Conservation (phyloP, 805 yeast species). For the Candida vartiovaarae region DNA sequence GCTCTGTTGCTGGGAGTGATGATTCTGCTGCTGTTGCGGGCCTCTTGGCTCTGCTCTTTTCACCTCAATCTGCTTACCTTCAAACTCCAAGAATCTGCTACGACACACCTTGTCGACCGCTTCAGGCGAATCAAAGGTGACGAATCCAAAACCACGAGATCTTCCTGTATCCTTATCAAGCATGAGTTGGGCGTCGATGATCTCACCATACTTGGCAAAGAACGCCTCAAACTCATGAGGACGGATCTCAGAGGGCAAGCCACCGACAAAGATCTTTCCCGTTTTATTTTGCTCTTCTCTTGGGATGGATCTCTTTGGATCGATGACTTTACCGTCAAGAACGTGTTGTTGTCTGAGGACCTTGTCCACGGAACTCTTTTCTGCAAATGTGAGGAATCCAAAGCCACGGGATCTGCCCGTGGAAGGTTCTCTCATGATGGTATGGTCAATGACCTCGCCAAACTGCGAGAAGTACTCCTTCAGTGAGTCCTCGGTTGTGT, state of each 20-base stretch:
- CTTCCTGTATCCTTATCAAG: constrained; percentile 95
- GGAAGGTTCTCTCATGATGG: constrained; percentile 84
- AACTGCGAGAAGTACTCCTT: constrained; percentile 76
- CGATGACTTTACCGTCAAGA: constrained; percentile 92
- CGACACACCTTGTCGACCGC: constrained; percentile 88
- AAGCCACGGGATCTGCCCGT: constrained; percentile 93
- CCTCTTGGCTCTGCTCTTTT: constrained; percentile 81
- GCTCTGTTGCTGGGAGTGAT: constrained; percentile 25
- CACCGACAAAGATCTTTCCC: constrained; percentile 96
- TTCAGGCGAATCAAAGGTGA: constrained; percentile 89
- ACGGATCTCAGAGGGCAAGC: constrained; percentile 88
- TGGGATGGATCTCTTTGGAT: constrained; percentile 96
- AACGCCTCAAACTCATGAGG: constrained; percentile 84
- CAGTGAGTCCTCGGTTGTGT: constrained; percentile 84
- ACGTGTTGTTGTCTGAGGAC: constrained; percentile 84
- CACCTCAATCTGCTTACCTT: constrained; percentile 81
- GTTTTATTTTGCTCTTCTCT: constrained; percentile 95
- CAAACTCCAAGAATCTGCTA: constrained; percentile 73
- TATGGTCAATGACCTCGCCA: constrained; percentile 83
- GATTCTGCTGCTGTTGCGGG: constrained; percentile 43
- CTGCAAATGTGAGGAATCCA: constrained; percentile 84
- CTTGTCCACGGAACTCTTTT: constrained; percentile 75
- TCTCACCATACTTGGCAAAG: constrained; percentile 82
- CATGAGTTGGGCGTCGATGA: constrained; percentile 95
- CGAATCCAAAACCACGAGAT: constrained; percentile 95